Evolutionary conservation across 2,329 filamentous ascomycete genomes (phyloP).

Genomic region (Botrytis elliptica): DNA sequence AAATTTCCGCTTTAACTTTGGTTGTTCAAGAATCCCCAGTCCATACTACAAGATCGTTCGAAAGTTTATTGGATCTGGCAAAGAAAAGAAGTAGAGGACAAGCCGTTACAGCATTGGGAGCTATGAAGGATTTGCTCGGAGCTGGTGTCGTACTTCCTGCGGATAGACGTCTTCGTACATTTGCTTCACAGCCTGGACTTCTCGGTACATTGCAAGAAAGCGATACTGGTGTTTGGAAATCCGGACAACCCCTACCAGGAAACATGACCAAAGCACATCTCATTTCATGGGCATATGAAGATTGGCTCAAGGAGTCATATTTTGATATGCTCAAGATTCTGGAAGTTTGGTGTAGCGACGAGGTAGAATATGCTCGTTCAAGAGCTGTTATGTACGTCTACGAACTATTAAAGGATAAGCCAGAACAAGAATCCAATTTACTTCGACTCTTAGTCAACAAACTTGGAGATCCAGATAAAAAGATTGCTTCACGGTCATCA

Average conservation of each 20-base stretch:
- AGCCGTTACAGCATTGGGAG: conserved; percentile 87
- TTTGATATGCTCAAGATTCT: conserved; percentile 91
- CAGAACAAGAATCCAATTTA: conserved; percentile 94
- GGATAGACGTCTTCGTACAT: conserved; percentile 76
- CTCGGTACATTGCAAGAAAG: conserved; percentile 66
- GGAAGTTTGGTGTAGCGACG: conserved; percentile 90
- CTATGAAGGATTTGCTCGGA: conserved; percentile 90
- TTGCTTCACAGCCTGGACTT: conserved; percentile 76
- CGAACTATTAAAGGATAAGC: conserved; percentile 89
- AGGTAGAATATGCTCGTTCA: conserved; percentile 88
- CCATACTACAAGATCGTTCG: conserved; percentile 86
- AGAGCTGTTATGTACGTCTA: conserved; percentile 89
- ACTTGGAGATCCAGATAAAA: conserved; percentile 90
- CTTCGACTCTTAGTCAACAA: conserved; percentile 93
- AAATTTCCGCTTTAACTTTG: conserved; percentile 90
- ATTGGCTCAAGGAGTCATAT: conserved; percentile 91
- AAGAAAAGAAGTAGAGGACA: conserved; percentile 91
- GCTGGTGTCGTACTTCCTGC: conserved; percentile 81
- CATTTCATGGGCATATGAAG: conserved; percentile 87
- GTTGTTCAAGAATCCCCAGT: conserved; percentile 94
- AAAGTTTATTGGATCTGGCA: conserved; percentile 78
- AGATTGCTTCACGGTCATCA: conserved; percentile 90
- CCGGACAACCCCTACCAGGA: conserved; percentile 69
- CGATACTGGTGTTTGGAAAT: conserved; percentile 59
- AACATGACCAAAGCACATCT: conserved; percentile 74